Percentiles rank a stretch among this genome's conserved stretches.
Conservation (phyloP, 345 rosid genomes). For the Aegle marmelos region DNA sequence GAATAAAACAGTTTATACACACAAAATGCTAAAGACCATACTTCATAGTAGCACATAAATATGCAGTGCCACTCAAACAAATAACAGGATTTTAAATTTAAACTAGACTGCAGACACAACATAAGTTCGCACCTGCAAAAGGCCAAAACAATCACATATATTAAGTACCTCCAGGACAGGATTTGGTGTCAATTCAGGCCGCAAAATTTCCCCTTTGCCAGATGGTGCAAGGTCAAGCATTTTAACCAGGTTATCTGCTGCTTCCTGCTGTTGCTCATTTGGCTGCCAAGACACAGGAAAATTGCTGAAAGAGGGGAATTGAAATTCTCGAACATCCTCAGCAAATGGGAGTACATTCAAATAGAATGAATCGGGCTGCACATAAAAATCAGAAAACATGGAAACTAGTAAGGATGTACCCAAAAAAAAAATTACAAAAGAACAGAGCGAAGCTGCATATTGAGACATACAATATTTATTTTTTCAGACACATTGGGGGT, state of each 20-base stretch:
- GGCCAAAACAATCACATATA: background rate
- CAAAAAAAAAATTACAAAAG: slow-evolving; percentile 1
- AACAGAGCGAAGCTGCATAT: background rate
- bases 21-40: background rate
- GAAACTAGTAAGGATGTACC: background rate
- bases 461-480: slow-evolving; percentile 57
- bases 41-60: background rate
- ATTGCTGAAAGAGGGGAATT: slow-evolving; percentile 74
- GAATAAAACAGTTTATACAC: background rate
- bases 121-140: background rate
- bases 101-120: background rate
- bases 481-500: slow-evolving; percentile 71
- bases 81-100: background rate
- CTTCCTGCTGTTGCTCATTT: slow-evolving; percentile 73
- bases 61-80: background rate
- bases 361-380: slow-evolving; percentile 88
- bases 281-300: slow-evolving; percentile 73
- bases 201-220: slow-evolving; percentile 55
- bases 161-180: slow-evolving; percentile 71
- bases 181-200: slow-evolving; percentile 84
- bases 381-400: slow-evolving; percentile 15
- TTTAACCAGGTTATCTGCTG: slow-evolving; percentile 73
- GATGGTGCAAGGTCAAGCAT: slow-evolving; percentile 85
- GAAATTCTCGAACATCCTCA: slow-evolving; percentile 93
- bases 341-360: slow-evolving; percentile 84